A percentile compares a stretch with the other conserved stretches of the same genome.
These are phyloP conservation scores for Diaporthe nobilis DNA, from an alignment of 2,329 filamentous ascomycete genomes.

Conservation along the genomic window DNA sequence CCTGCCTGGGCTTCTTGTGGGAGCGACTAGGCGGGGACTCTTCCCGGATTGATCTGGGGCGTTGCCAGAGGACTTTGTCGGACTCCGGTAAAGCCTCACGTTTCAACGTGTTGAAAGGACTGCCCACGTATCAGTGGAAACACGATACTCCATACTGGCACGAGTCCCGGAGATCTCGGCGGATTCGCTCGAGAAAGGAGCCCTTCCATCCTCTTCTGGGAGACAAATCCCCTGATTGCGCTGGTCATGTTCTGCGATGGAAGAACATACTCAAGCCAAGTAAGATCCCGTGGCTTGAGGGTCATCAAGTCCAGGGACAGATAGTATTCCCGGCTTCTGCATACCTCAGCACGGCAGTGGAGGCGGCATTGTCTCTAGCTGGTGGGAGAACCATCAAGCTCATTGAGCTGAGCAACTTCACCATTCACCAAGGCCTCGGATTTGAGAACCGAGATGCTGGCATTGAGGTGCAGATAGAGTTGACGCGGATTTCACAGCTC, in stretches of 20 bases:
- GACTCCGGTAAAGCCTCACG: neutral
- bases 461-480: slow-evolving; percentile 28
- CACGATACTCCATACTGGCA: slow-evolving; percentile 36
- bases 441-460: slow-evolving; percentile 38
- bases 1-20: slow-evolving; percentile 43
- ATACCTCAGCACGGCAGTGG: slow-evolving; percentile 44
- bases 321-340: slow-evolving; percentile 55
- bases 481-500: neutral
- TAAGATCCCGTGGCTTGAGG: slow-evolving; percentile 55
- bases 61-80: neutral
- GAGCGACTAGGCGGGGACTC: neutral
- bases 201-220: slow-evolving; percentile 39
- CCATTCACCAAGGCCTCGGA: slow-evolving; percentile 41
- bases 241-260: slow-evolving; percentile 44
- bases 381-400: neutral
- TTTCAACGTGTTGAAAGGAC: slow-evolving; percentile 32
- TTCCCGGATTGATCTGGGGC: neutral
- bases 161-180: slow-evolving; percentile 39
- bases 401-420: slow-evolving; percentile 43
- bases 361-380: slow-evolving; percentile 40
- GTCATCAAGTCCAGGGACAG: slow-evolving; percentile 53
- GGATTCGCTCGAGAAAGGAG: neutral
- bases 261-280: slow-evolving; percentile 44
- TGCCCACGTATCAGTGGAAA: slow-evolving; percentile 41
- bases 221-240: neutral